Evolutionary conservation across 371 early-diverging fungal genomes (phyloP).

Genomic region (Mucor plumbeus): DNA sequence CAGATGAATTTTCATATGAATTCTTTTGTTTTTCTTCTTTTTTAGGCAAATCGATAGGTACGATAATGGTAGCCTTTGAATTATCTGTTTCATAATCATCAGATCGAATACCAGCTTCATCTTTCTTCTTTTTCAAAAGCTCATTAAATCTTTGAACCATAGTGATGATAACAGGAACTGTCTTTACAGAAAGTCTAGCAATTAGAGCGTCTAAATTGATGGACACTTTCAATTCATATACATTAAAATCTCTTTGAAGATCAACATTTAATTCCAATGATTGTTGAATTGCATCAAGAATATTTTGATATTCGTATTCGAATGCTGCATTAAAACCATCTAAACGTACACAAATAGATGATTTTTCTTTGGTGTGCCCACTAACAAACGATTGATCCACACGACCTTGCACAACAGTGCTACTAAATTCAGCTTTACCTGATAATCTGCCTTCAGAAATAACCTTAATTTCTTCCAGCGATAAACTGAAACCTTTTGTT

Average conservation of each 20-base stretch:
- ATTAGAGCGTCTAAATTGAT: conserved; percentile 34
- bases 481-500: conserved; percentile 46
- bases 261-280: conserved; percentile 41
- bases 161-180: conserved; percentile 68
- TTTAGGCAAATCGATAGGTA: neutral
- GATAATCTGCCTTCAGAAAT: conserved; percentile 63
- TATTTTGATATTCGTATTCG: conserved; percentile 76
- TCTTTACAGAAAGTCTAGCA: conserved; percentile 60
- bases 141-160: conserved; percentile 57
- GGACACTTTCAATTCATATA: conserved; percentile 19
- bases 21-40: conserved; percentile 2
- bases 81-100: neutral
- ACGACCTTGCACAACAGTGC: conserved; percentile 28
- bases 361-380: neutral
- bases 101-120: conserved; percentile 39
- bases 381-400: conserved; percentile 9
- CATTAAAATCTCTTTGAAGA: conserved; percentile 20
- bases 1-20: neutral
- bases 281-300: conserved; percentile 53
- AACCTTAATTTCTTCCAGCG: conserved; percentile 50
- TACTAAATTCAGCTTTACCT: conserved; percentile 53
- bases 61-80: neutral
- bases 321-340: conserved; percentile 55
- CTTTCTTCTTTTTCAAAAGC: conserved; percentile 64
- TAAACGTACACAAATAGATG: conserved; percentile 28